Conservation (phyloP, 352 stramenopile species). For the Phytophthora meadii region DNA sequence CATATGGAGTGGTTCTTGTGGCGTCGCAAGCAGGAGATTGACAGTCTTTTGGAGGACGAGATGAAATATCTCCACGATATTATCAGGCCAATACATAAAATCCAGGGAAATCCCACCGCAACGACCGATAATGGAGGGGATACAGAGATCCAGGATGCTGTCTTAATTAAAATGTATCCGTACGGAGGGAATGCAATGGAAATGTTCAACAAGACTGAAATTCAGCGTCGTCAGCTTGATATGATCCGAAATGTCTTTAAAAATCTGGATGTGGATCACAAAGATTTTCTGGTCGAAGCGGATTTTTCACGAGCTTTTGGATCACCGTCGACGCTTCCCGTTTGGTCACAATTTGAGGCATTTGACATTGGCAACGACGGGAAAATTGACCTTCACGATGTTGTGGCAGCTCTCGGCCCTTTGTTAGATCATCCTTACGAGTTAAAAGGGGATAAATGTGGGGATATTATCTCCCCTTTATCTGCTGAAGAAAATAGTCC, state of each 20-base stretch:
- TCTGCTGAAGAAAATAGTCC: conserved; percentile 2
- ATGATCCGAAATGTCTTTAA: conserved; percentile 59
- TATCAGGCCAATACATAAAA: conserved; percentile 9
- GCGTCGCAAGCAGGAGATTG: conserved; percentile 76
- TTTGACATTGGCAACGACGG: conserved; percentile 65
- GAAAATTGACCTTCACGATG: conserved; percentile 59
- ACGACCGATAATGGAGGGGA: background rate
- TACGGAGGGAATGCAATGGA: conserved; percentile 65
- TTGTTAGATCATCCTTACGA: conserved; percentile 64
- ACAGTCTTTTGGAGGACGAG: conserved; percentile 64
- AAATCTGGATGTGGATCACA: conserved; percentile 43
- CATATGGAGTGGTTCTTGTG: conserved; percentile 85
- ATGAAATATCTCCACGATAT: conserved; percentile 63
- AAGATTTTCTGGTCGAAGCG: conserved; percentile 40
- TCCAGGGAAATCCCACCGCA: background rate
- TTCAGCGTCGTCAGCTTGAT: conserved; percentile 52
- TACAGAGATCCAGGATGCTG: conserved; percentile 5
- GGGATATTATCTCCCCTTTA: background rate
- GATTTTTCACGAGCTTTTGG: conserved; percentile 35
- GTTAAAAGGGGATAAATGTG: conserved; percentile 10
- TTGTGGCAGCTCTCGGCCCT: conserved; percentile 61
- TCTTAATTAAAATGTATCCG: conserved; percentile 60
- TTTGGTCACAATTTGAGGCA: conserved; percentile 52
- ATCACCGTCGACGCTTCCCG: conserved; percentile 19
- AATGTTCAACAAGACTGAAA: conserved; percentile 52